Evolutionary conservation across 2,329 filamentous ascomycete genomes (phyloP).

Genomic region (Fusarium humuli): DNA sequence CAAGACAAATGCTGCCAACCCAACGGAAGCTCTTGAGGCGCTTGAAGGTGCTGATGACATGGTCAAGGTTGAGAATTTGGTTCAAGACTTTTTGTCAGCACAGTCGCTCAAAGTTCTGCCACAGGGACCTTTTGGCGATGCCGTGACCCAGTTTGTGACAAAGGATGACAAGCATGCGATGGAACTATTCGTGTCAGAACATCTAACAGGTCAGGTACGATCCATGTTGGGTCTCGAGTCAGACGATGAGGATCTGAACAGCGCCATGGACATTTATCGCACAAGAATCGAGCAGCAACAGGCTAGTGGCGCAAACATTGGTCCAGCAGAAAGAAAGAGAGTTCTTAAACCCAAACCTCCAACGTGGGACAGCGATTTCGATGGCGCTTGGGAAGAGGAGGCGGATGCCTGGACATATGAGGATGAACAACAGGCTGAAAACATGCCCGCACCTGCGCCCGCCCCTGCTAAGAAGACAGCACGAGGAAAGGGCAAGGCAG

Average conservation of each 20-base stretch:
- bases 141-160: slow-evolving; percentile 90
- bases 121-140: slow-evolving; percentile 91
- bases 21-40: slow-evolving; percentile 72
- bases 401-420: slow-evolving; percentile 66
- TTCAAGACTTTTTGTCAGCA: slow-evolving; percentile 85
- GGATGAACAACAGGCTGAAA: slow-evolving; percentile 35
- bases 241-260: slow-evolving; percentile 74
- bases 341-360: slow-evolving; percentile 79
- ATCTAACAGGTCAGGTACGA: slow-evolving; percentile 76
- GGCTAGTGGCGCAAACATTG: slow-evolving; percentile 67
- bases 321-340: slow-evolving; percentile 52
- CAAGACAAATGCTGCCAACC: slow-evolving; percentile 58
- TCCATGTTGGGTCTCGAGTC: slow-evolving; percentile 74
- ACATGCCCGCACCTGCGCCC: not conserved
- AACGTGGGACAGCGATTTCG: slow-evolving; percentile 88
- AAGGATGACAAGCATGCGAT: slow-evolving; percentile 96
- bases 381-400: slow-evolving; percentile 87
- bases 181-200: slow-evolving; percentile 81
- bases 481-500: slow-evolving; percentile 39
- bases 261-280: slow-evolving; percentile 79
- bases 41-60: slow-evolving; percentile 67
- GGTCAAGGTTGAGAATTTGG: slow-evolving; percentile 88
- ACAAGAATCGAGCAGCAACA: slow-evolving; percentile 78
- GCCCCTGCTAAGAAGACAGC: slow-evolving; percentile 12
- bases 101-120: slow-evolving; percentile 94